Conservation (phyloP, 345 rosid species). For the Melaleuca quinquenervia region DNA sequence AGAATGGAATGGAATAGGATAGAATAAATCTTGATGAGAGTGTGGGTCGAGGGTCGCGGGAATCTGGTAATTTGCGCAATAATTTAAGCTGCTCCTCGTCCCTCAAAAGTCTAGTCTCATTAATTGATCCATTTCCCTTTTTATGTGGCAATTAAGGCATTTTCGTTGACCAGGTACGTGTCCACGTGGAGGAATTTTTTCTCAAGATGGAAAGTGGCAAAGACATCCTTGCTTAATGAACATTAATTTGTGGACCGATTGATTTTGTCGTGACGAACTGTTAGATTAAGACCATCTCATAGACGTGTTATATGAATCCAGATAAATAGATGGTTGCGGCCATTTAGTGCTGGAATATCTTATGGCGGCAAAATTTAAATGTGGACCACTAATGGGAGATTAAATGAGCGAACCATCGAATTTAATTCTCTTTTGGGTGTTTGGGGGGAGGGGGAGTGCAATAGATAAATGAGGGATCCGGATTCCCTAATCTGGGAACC, state of each 20-base stretch:
- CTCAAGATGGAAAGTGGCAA: neutral
- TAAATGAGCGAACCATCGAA: neutral
- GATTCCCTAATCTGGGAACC: too few species aligned
- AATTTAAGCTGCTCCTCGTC: neutral
- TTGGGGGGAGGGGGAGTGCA: neutral
- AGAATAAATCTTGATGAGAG: neutral
- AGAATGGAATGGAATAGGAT: neutral
- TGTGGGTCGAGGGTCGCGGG: neutral
- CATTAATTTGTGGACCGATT: neutral
- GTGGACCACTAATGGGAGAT: neutral
- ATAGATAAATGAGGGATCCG: neutral
- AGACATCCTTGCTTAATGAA: neutral
- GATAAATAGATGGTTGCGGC: neutral
- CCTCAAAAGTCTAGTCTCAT: neutral
- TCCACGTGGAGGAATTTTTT: neutral
- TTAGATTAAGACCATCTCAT: neutral
- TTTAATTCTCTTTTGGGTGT: neutral
- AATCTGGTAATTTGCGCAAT: neutral
- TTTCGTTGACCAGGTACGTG: neutral
- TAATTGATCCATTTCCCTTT: neutral
- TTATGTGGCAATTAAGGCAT: neutral
- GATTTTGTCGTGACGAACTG: neutral
- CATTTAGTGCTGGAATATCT: neutral
- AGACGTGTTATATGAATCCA: neutral
- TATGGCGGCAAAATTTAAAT: neutral